Evolutionary conservation across 2,329 filamentous ascomycete species (phyloP).

Genomic region (Cercospora janseana): DNA sequence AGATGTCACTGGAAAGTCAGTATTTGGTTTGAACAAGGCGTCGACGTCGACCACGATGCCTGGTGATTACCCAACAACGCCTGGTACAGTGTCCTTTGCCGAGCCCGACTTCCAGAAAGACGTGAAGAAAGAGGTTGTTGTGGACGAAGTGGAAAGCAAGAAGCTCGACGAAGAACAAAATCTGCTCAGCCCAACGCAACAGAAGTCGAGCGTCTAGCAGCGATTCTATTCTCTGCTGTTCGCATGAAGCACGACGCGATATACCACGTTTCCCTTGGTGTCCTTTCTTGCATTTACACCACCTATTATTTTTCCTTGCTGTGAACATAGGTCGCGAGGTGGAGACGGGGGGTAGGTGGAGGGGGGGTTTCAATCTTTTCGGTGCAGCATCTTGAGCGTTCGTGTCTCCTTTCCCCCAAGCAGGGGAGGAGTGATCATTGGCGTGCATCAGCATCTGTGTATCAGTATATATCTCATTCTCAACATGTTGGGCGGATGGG

Average conservation of each 20-base stretch:
- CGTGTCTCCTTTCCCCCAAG: not conserved
- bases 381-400: conserved; percentile 6
- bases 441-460: conserved; percentile 1
- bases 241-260: not conserved
- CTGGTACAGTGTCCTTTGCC: conserved; percentile 6
- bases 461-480: too few species aligned
- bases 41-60: conserved; percentile 16
- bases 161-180: conserved; percentile 11
- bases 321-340: too few species aligned
- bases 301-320: too few species aligned
- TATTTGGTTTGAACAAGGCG: not conserved
- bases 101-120: conserved; percentile 16
- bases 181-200: conserved; percentile 8
- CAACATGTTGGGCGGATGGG: too few species aligned
- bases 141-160: conserved; percentile 23
- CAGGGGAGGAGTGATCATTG: not conserved
- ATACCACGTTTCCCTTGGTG: not conserved
- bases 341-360: too few species aligned
- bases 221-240: conserved; percentile 8
- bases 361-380: too few species aligned
- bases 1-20: not conserved
- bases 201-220: conserved; percentile 7
- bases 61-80: conserved; percentile 11
- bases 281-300: not conserved
- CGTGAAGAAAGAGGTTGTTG: conserved; percentile 10